Conservation (phyloP, 139 green algal species). For the Chlamydomonas schloesseri region DNA sequence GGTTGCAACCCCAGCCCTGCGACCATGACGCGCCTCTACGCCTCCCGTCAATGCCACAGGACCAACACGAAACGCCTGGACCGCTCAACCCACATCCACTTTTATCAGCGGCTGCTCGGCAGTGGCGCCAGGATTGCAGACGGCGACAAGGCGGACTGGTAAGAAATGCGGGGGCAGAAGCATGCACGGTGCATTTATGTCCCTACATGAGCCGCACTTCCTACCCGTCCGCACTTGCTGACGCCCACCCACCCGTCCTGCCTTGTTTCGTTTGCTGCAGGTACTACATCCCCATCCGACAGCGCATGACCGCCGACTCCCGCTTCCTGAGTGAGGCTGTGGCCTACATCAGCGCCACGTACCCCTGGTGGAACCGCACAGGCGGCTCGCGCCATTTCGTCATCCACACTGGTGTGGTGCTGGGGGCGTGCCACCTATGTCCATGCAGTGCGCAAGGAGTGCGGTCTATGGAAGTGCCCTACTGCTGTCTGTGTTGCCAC, state of each 20-base stretch:
- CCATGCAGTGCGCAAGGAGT: no score
- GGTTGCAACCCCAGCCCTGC: no score
- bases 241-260: no score
- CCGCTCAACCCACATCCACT: slow-evolving; percentile 46
- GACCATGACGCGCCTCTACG: no score
- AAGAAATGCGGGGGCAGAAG: no score
- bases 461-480: no score
- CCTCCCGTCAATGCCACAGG: slow-evolving; percentile 39
- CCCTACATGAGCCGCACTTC: no score
- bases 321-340: slow-evolving; percentile 7
- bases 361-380: slow-evolving; percentile 41
- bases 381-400: slow-evolving; percentile 40
- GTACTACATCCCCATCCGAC: slow-evolving; percentile 57
- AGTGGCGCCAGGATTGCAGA: slow-evolving; percentile 48
- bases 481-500: no score
- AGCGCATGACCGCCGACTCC: slow-evolving; percentile 16
- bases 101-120: slow-evolving; percentile 55
- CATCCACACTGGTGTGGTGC: slow-evolving; percentile 46
- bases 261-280: neutral
- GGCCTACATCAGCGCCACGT: slow-evolving; percentile 29
- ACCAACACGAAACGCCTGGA: slow-evolving; percentile 57
- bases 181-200: no score
- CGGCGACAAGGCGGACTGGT: slow-evolving; percentile 51
- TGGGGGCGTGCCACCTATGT: no score
- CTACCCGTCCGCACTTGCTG: no score